Percentiles rank a stretch among this genome's conserved stretches.
Conservation (phyloP, 352 stramenopile species). For the Paralagenidium karlingii region DNA sequence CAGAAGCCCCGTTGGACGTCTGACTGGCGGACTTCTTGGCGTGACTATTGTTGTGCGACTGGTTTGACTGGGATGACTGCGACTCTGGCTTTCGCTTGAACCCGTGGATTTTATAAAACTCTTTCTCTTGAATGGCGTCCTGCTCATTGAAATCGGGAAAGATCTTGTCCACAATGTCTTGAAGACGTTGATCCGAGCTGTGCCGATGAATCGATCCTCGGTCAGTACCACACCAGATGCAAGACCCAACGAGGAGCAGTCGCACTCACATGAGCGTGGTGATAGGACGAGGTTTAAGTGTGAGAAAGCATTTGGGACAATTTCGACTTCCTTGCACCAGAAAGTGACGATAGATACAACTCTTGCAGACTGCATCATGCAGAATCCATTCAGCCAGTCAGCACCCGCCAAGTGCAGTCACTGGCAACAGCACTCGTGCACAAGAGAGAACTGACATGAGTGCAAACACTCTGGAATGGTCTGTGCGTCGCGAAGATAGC, state of each 20-base stretch:
- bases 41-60: neutral
- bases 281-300: slow-evolving; percentile 37
- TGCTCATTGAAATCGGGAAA: slow-evolving; percentile 49
- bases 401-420: too few species aligned
- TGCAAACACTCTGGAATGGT: slow-evolving; percentile 76
- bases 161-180: slow-evolving; percentile 62
- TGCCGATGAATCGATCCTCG: neutral
- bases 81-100: slow-evolving; percentile 27
- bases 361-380: slow-evolving; percentile 74
- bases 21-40: neutral
- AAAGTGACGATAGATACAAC: slow-evolving; percentile 72
- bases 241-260: neutral
- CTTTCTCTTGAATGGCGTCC: slow-evolving; percentile 25
- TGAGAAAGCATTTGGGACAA: slow-evolving; percentile 48
- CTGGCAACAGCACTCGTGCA: neutral
- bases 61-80: neutral
- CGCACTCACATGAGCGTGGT: slow-evolving; percentile 43
- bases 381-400: too few species aligned
- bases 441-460: slow-evolving; percentile 29
- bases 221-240: neutral
- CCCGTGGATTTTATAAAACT: slow-evolving; percentile 49
- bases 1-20: neutral
- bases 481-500: slow-evolving; percentile 59
- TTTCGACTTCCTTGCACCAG: slow-evolving; percentile 34
- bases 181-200: slow-evolving; percentile 58